Percentiles rank a stretch among this genome's conserved stretches.
Evolutionary conservation across 2,329 filamentous ascomycete genomes (phyloP).

Genomic region (Chaetomium strumarium): DNA sequence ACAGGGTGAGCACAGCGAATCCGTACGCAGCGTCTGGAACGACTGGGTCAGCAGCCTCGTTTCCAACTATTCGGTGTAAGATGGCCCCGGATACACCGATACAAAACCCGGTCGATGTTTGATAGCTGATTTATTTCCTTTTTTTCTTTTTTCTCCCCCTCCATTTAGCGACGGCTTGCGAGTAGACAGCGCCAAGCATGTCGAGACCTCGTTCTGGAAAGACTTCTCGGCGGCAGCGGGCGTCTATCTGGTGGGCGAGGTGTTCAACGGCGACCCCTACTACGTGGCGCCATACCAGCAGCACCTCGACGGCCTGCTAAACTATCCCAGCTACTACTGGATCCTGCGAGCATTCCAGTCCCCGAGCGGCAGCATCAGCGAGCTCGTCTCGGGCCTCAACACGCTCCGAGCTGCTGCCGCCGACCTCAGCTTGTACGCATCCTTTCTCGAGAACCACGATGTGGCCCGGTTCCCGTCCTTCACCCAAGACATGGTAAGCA

Average conservation of each 20-base stretch:
- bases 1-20: neutral
- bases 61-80: slow-evolving; percentile 22
- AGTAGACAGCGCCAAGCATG: slow-evolving; percentile 44
- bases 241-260: slow-evolving; percentile 46
- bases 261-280: slow-evolving; percentile 40
- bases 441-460: slow-evolving; percentile 48
- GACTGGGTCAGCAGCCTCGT: slow-evolving; percentile 22
- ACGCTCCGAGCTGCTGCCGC: slow-evolving; percentile 19
- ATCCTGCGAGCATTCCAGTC: slow-evolving; percentile 26
- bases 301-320: slow-evolving; percentile 43
- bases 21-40: slow-evolving; percentile 23
- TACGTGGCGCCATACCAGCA: slow-evolving; percentile 42
- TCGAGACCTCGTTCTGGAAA: slow-evolving; percentile 44
- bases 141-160: too few species aligned
- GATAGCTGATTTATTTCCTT: too few species aligned
- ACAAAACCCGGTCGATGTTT: neutral
- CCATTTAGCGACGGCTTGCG: slow-evolving; percentile 42
- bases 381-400: slow-evolving; percentile 30
- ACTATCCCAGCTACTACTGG: slow-evolving; percentile 39
- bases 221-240: slow-evolving; percentile 40
- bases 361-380: slow-evolving; percentile 29
- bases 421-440: slow-evolving; percentile 34
- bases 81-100: neutral
- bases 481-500: slow-evolving; percentile 36
- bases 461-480: slow-evolving; percentile 39